Evolutionary conservation across 352 stramenopile genomes (phyloP).

Genomic region (Phytophthora uliginosa): DNA sequence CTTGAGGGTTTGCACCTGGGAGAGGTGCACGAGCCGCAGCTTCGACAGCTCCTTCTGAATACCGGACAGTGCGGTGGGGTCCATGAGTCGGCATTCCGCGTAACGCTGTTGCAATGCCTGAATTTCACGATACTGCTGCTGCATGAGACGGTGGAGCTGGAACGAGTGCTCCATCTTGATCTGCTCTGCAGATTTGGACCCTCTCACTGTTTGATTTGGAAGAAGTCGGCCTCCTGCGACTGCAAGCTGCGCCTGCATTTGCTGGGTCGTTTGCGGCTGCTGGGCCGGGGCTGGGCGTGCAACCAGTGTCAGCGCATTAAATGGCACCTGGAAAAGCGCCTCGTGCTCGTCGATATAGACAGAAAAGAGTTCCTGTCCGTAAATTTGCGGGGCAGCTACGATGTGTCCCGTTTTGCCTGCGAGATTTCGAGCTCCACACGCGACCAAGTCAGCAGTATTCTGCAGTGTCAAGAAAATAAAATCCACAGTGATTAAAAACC

Average conservation of each 20-base stretch:
- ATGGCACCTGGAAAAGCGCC: constrained; percentile 84
- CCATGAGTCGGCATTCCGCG: constrained; percentile 77
- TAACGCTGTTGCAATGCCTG: constrained; percentile 89
- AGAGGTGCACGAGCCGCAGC: constrained; percentile 85
- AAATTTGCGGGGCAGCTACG: constrained; percentile 78
- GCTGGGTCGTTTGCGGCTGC: constrained; percentile 44
- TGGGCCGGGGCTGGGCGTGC: constrained; percentile 49
- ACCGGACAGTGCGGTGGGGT: constrained; percentile 76
- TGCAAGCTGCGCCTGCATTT: constrained; percentile 47
- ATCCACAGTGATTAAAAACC: neutral
- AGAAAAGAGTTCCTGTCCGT: constrained; percentile 83
- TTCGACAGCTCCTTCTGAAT: constrained; percentile 90
- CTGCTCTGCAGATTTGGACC: constrained; percentile 54
- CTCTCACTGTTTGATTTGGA: constrained; percentile 34
- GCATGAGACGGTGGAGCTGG: constrained; percentile 88
- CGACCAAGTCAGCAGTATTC: constrained; percentile 79
- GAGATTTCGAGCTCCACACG: constrained; percentile 79
- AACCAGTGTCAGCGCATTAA: constrained; percentile 78
- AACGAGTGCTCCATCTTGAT: constrained; percentile 91
- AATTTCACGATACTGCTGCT: constrained; percentile 90
- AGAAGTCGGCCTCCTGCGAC: constrained; percentile 29
- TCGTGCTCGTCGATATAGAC: constrained; percentile 89
- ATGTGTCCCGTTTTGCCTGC: constrained; percentile 81
- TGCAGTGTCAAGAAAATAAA: constrained; percentile 20
- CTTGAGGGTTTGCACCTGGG: constrained; percentile 89